Conservation (phyloP, 768 basidiomycete genomes). For the Boletus rex-veris region DNA sequence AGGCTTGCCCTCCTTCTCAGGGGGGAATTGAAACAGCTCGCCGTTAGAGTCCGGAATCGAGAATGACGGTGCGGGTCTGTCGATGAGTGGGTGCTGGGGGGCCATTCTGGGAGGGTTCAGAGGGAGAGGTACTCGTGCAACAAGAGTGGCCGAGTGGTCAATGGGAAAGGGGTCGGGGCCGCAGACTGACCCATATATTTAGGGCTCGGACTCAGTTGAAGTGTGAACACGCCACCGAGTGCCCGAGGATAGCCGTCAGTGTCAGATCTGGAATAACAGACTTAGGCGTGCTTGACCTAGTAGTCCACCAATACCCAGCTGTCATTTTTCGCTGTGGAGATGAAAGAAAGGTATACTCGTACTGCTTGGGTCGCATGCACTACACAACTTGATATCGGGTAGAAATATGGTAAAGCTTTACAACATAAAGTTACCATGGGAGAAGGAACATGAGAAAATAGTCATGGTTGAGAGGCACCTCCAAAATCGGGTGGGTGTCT, state of each 20-base stretch:
- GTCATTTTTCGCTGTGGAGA: too few relatives aligned
- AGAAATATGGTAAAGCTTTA: too few relatives aligned
- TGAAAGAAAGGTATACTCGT: too few relatives aligned
- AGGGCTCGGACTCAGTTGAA: neutral
- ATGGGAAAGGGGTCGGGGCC: constrained; percentile 3
- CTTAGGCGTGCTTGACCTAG: too few relatives aligned
- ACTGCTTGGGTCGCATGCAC: too few relatives aligned
- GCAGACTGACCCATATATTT: constrained; percentile 2
- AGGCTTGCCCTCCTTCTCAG: constrained; percentile 43
- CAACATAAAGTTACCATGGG: constrained; percentile 1
- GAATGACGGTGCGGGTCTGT: constrained; percentile 62
- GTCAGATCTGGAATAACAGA: too few relatives aligned
- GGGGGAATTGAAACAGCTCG: constrained; percentile 54
- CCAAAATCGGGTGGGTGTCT: neutral
- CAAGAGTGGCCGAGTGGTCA: neutral
- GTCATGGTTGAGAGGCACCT: neutral
- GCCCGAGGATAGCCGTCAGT: too few relatives aligned
- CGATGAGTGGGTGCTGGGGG: constrained; percentile 49
- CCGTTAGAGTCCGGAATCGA: constrained; percentile 65
- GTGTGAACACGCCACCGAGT: too few relatives aligned
- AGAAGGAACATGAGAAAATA: neutral
- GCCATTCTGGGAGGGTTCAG: constrained; percentile 33
- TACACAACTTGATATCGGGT: too few relatives aligned
- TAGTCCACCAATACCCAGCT: too few relatives aligned
- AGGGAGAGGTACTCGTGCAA: neutral